phyloP scores from a whole-genome alignment of 225 moss, liverwort and hornwort genomes.

The Takakia lepidozioides region DNA sequence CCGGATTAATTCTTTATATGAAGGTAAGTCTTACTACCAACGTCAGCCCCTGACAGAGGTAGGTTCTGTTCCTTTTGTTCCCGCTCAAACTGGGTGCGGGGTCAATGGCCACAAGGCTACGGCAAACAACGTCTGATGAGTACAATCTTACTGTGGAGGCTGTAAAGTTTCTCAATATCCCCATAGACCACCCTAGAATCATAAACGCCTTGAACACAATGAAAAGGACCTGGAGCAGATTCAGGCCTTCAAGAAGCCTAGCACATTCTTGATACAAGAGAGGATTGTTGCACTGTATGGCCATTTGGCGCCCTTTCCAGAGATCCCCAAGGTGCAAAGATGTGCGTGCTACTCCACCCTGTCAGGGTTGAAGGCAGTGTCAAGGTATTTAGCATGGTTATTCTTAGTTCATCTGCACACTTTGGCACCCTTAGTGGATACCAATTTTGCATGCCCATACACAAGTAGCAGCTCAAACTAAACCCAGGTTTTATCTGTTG shows the following conservation, averaged over 20 bases:
- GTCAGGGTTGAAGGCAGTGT: not conserved
- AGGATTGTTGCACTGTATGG: slow-evolving; percentile 20
- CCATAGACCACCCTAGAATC: not conserved
- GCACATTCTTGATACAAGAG: slow-evolving; percentile 32
- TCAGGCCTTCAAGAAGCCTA: slow-evolving; percentile 29
- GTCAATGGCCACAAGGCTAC: too few relatives aligned
- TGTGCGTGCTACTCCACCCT: slow-evolving; percentile 43
- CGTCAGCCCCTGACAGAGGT: too few relatives aligned
- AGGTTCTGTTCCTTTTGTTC: too few relatives aligned
- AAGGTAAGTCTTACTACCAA: too few relatives aligned
- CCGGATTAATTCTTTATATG: too few relatives aligned
- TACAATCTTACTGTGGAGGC: too few relatives aligned
- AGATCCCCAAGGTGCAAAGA: slow-evolving; percentile 46
- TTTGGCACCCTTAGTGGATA: too few relatives aligned
- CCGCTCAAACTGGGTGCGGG: too few relatives aligned
- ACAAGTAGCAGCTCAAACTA: too few relatives aligned
- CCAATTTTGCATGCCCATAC: too few relatives aligned
- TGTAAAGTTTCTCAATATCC: slow-evolving; percentile 1
- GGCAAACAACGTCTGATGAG: too few relatives aligned
- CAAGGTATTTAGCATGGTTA: not conserved
- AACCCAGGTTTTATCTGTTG: too few relatives aligned
- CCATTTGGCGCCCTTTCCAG: slow-evolving; percentile 50
- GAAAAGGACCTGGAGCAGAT: slow-evolving; percentile 22
- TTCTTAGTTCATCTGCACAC: not conserved
- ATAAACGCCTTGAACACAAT: not conserved